These are phyloP conservation scores for Microcyclosporella mali DNA, from an alignment of 2,329 filamentous ascomycete species.

Conservation along the genomic window DNA sequence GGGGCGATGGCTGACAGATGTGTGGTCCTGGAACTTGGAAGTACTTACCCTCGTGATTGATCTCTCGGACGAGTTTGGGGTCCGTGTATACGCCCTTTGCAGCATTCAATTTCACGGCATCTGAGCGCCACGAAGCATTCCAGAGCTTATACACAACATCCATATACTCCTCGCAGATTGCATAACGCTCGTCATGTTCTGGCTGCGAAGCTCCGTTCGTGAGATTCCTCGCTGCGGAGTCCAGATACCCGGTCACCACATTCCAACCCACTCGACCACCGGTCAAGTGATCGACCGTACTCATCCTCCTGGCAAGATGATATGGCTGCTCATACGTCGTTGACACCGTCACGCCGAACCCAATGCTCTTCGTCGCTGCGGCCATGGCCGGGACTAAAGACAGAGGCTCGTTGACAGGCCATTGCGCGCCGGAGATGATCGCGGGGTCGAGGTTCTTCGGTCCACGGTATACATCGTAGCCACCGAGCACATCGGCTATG, in stretches of 20 bases:
- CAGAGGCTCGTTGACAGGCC: conserved; percentile 65
- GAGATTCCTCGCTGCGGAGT: conserved; percentile 60
- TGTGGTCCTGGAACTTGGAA: conserved; percentile 61
- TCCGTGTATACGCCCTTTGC: conserved; percentile 55
- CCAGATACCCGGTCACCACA: conserved; percentile 63
- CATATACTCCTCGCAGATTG: conserved; percentile 58
- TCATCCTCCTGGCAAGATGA: conserved; percentile 58
- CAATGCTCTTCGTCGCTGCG: conserved; percentile 59
- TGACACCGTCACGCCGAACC: conserved; percentile 61
- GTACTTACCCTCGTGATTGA: conserved; percentile 60
- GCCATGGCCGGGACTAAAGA: conserved; percentile 61
- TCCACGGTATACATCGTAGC: conserved; percentile 64
- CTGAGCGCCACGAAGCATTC: conserved; percentile 61
- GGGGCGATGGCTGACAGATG: conserved; percentile 59
- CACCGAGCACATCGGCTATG: conserved; percentile 60
- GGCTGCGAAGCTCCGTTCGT: conserved; percentile 50
- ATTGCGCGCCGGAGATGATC: conserved; percentile 58
- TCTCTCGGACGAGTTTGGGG: conserved; percentile 54
- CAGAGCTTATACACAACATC: conserved; percentile 57
- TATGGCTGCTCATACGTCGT: conserved; percentile 67
- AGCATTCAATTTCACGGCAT: conserved; percentile 57
- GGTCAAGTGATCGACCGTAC: conserved; percentile 61
- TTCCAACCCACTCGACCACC: conserved; percentile 39
- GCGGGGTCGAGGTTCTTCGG: conserved; percentile 55
- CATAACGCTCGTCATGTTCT: conserved; percentile 61